Evolutionary conservation across 495 filamentous ascomycete genomes (phyloP), one percentile per base, ranked within the genome.

Genomic region (Podospora conica): DNA sequence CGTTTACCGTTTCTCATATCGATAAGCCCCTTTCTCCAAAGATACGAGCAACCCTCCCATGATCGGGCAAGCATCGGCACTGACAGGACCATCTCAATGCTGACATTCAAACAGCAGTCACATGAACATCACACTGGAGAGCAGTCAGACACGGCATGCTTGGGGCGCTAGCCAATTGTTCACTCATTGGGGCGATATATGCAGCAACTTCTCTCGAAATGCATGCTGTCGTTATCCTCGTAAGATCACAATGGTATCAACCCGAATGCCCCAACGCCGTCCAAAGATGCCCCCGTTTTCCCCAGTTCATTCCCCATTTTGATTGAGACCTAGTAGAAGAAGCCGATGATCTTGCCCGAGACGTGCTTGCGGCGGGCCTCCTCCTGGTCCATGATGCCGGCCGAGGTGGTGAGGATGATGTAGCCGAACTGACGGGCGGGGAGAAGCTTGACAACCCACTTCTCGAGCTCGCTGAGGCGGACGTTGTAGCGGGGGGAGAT

Each of bases 351-450:
- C 87, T 96, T 96, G 80, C 93, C 93, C 72, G 92, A 87, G 77
- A 94, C 91, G 84, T 98, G 95, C 86, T 97, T 97, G 80, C 95
- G 86, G 77, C 95, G 87, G 66, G 95, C 95, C 87, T 98, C 95
- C 85, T 98, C 95, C 82, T 98, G 95, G 84, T 98, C 95, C 94
- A 98, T 98, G 79, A 98, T 98, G 78, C 95, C 96, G 65, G 95
- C 91, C 63, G 92, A 96, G 81, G 95, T 98, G 77, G 95, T 98
- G 76, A 98, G 89, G 82, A 98, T 92, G 77, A 98, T 92, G 85
- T 90, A 97, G 74, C 95, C 95, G 87, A 98, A 98, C 83, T 98
- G 95, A 96, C 95, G 95, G 65, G 95, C 92, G 66, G 95, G 95
- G 55, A 98, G 86, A 70, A 98, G 91, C 88, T 96, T 96, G 77